phyloP scores from a whole-genome alignment of 202 grass and related monocot genomes.

The Setaria viridis region DNA sequence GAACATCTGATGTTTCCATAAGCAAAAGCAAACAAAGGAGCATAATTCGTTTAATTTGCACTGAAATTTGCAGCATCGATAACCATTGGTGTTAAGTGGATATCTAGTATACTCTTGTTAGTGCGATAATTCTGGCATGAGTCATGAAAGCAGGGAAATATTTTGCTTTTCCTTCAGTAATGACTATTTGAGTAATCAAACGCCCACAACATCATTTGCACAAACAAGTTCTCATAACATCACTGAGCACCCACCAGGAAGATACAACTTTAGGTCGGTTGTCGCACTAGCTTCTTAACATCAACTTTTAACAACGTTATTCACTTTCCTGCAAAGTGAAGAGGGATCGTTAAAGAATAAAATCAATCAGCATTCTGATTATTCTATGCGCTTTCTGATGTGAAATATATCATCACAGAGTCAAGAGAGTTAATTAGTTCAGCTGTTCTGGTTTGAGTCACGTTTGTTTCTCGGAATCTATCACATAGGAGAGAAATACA shows the following conservation, averaged over 20 bases:
- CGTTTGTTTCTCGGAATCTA: background rate
- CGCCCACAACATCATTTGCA: background rate
- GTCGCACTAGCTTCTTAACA: too few relatives aligned
- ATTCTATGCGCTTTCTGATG: background rate
- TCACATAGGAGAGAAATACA: background rate
- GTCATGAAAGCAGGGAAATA: background rate
- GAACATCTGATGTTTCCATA: background rate
- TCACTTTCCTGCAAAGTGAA: background rate
- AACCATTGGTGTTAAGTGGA: constrained; percentile 7
- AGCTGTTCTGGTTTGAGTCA: background rate
- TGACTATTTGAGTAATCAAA: background rate
- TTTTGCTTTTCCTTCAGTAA: background rate
- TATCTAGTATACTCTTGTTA: background rate
- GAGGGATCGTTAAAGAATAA: background rate
- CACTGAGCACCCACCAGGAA: constrained; percentile 9
- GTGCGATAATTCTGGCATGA: background rate
- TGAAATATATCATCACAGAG: background rate
- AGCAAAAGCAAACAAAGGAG: constrained; percentile 5
- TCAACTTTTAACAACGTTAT: background rate
- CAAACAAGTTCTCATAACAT: background rate
- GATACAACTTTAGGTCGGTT: background rate
- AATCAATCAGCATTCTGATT: background rate
- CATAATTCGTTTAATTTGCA: background rate
- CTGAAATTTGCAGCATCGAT: background rate
- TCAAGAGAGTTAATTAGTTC: background rate